Evolutionary conservation across 1,284 basidiomycete genomes (phyloP), one percentile per base, ranked within the genome.

Genomic region (Ceratobasidium sp.): DNA sequence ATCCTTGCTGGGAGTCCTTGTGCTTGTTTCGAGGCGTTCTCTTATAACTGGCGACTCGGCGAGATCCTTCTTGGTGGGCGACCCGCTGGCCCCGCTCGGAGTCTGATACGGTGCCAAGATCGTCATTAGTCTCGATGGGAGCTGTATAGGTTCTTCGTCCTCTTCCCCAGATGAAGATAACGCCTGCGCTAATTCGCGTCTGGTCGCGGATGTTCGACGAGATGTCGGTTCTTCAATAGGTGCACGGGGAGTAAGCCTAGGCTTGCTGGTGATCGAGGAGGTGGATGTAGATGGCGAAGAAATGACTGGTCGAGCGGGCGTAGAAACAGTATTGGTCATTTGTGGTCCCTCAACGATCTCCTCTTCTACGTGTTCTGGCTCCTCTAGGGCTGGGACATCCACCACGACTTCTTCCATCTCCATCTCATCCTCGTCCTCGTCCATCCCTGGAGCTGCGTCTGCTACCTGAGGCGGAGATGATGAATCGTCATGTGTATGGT

Each of bases 321-420:
- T 77, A 61, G 63, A 73, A 33, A 40, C 18, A 39, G 5, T 53
- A 18, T 61, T 53, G 15, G 39, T 44, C 10, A 33, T 46, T 39
- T 49, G 49, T n/a, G 64, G n/a, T n/a, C n/a, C 69, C n/a, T 78
- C 64, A 40, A 60, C 26, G 28, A 61, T 51, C 53, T 76, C 44
- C 60, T 66, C 42, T 68, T 40, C 28, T n/a, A 42, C n/a, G 40
- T 61, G 20, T 7, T 76, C 58, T 15, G 44, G 46, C 44, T n/a
- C 49, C 33, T 44, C 3, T n/a, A 28, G 51, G 5, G 44, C 9
- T 28, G 73, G 75, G 49, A 66, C 42, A 28, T 79, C 77, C 15
- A 79, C 46, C 7, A 53, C 68, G 9, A 80, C 77, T 18, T 78
- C 77, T 63, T 79, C 80, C 79, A 81, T 78, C 15, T 81, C 80